Base-by-base conservation (phyloP, 805 yeast species). In the Cyberlindnera bimundalis region DNA sequence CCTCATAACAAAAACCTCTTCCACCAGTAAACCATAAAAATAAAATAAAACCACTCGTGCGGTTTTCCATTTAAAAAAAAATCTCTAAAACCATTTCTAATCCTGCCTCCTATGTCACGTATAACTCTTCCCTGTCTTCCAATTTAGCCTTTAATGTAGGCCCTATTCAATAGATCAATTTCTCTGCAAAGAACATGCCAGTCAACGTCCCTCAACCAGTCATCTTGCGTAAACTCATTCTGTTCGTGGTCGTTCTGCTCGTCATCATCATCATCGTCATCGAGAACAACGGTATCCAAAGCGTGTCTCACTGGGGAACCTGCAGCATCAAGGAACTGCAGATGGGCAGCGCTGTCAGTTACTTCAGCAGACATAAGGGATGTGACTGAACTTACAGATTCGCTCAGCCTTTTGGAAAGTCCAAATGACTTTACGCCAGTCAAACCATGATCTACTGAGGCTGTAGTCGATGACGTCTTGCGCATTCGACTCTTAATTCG, bases 181-280 rank as follows among this genome's bases (percentile, higher is more conserved):
- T 88, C 95, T 26, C 91, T 74, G 57, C 97, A 87, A 54, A 91
- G 65, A 6, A 84, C 71, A 55, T 78, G 84, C 98, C 98, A 91
- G 53, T 89, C 96, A 39, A 86, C 81, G 41, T 80, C 87, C 25
- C 96, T 68, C 23, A 66, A 40, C 53, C 67, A 65, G 7, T 42
- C 44, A 13, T 44, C 48, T 28, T 30, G 53, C 32, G 40, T 39
- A 29, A 43, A 48, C 12, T 46, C 56, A 24, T 62, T 65, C 16
- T 29, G 38, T 11, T 32, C 34, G 7, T 24, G 41, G 6, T 39
- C 47, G 5, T 32, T 39, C 5, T 21, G 24, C 24, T 10, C 24
- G 24, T 37, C 46, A 3, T 32, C 47, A 18, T 48, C 50, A 14
- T 42, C 46, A 1, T 39, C 43, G 20, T 46, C 49, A 32, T 44